These are phyloP conservation scores for Citrullus colocynthis DNA, from an alignment of 306 rosid species.

Conservation along the genomic window DNA sequence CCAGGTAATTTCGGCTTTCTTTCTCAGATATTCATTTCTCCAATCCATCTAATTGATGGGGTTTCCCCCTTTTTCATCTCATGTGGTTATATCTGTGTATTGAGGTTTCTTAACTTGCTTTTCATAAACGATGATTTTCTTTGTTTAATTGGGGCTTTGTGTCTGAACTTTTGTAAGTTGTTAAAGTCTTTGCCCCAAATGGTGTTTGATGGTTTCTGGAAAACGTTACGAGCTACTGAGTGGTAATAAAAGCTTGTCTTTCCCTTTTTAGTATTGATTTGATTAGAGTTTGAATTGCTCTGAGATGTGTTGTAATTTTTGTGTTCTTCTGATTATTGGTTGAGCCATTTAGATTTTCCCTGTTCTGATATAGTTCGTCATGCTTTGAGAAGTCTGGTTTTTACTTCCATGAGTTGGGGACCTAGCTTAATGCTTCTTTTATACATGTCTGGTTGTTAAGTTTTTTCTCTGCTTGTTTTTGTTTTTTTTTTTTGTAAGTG, in stretches of 20 bases:
- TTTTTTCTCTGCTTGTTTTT: neutral
- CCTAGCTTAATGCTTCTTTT: neutral
- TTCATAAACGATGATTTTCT: neutral
- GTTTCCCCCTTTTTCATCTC: neutral
- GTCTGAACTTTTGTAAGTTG: neutral
- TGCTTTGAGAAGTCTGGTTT: neutral
- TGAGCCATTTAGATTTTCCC: neutral
- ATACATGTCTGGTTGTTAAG: neutral
- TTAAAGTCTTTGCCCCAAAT: neutral
- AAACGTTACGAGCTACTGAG: neutral
- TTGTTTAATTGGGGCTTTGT: neutral
- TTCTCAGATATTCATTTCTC: neutral
- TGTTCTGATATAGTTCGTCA: neutral
- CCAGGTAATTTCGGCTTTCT: constrained; percentile 13
- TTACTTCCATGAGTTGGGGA: neutral
- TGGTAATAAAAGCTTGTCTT: neutral
- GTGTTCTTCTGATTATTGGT: neutral
- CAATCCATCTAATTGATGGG: neutral
- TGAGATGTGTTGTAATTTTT: neutral
- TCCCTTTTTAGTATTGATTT: neutral
- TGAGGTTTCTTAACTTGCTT: neutral
- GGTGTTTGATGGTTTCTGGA: neutral
- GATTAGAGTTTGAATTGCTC: neutral
- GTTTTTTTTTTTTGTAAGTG: too few relatives aligned
- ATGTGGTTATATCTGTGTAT: neutral